A percentile compares a stretch with the other conserved stretches of the same genome.
Evolutionary conservation across 2,329 filamentous ascomycete species (phyloP).

Genomic region (Fusarium metavorans): DNA sequence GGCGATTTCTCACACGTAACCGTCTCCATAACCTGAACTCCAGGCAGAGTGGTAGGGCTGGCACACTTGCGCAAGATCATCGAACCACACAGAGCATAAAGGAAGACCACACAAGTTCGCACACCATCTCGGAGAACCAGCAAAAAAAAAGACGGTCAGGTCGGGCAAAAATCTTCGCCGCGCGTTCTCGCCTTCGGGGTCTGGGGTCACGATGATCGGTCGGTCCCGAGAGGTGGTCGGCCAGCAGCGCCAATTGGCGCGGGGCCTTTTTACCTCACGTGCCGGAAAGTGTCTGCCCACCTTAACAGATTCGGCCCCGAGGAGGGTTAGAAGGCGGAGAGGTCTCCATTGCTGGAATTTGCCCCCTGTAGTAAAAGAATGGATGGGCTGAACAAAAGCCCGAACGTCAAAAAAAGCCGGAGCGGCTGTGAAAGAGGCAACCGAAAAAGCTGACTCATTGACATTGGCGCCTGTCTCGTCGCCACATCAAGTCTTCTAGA

Average conservation of each 20-base stretch:
- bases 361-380: neutral
- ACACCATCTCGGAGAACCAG: conserved; percentile 1
- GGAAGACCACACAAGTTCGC: conserved; percentile 21
- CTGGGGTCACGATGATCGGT: conserved; percentile 13
- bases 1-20: conserved; percentile 37
- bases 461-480: neutral
- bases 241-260: conserved; percentile 20
- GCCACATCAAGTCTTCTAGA: conserved; percentile 28
- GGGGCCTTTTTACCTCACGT: conserved; percentile 4
- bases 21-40: conserved; percentile 21
- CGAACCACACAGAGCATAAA: conserved; percentile 39
- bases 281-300: neutral
- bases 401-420: neutral
- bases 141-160: neutral
- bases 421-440: neutral
- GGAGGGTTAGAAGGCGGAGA: neutral
- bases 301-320: conserved; percentile 16
- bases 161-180: conserved; percentile 33
- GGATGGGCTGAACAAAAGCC: neutral
- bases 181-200: conserved; percentile 32
- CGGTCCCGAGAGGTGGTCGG: conserved; percentile 35
- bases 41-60: conserved; percentile 40
- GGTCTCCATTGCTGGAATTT: conserved; percentile 3
- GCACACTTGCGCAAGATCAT: conserved; percentile 23
- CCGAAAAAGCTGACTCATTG: conserved; percentile 34